A percentile compares a stretch with the other conserved stretches of the same genome.
Evolutionary conservation across 805 yeast genomes (phyloP).

Genomic region (Wickerhamiella azyma): DNA sequence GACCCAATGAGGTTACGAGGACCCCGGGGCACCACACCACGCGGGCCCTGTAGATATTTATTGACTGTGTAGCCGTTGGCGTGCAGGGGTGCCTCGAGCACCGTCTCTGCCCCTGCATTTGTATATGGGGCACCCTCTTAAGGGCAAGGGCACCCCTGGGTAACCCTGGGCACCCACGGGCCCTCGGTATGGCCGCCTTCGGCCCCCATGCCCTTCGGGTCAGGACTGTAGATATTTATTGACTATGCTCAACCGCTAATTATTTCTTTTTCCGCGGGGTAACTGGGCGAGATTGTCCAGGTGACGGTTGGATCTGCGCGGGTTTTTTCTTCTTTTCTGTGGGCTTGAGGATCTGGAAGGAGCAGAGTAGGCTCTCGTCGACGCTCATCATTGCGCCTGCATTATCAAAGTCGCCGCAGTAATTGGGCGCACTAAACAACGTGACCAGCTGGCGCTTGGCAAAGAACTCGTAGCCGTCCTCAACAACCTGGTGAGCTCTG

Average conservation of each 20-base stretch:
- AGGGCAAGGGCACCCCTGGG: no score
- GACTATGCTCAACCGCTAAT: background rate
- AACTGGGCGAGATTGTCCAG: constrained; percentile 33
- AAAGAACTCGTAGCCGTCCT: constrained; percentile 96
- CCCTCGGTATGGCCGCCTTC: no score
- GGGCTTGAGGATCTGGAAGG: constrained; percentile 85
- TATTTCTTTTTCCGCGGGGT: constrained; percentile 39
- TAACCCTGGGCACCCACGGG: no score
- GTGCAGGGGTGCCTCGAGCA: no score
- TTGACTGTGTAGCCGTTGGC: no score
- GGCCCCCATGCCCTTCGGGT: no score
- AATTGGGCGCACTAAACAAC: constrained; percentile 90
- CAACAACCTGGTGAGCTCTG: constrained; percentile 98
- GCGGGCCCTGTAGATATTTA: no score
- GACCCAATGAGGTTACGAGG: no score
- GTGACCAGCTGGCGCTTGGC: constrained; percentile 93
- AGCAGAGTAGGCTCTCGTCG: constrained; percentile 88
- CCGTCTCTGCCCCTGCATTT: no score
- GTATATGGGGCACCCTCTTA: no score
- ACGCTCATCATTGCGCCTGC: constrained; percentile 99
- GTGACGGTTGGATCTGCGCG: constrained; percentile 20
- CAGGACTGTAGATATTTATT: background rate
- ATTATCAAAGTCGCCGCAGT: constrained; percentile 97
- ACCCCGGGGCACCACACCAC: no score
- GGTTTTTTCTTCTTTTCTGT: constrained; percentile 88